phyloP scores from a whole-genome alignment of 164 flowering plant genomes.

The Tetrastigma voinierianum region DNA sequence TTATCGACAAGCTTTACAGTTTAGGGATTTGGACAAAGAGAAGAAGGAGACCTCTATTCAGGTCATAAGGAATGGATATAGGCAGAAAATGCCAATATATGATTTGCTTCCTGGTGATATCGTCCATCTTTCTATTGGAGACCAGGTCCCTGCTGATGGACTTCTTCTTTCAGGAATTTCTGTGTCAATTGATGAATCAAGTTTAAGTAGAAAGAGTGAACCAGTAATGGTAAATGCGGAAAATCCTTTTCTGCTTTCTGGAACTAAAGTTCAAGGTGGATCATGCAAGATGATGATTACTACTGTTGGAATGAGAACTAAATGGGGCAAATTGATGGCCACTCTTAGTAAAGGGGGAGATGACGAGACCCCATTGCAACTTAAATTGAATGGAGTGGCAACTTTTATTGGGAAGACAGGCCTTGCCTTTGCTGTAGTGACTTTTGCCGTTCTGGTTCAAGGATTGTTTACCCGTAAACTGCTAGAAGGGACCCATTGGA shows the following conservation, averaged over 20 bases:
- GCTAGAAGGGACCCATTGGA: constrained; percentile 44
- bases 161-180: constrained; percentile 75
- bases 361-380: constrained; percentile 86
- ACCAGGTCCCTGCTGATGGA: constrained; percentile 87
- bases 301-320: constrained; percentile 87
- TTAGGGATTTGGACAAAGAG: constrained; percentile 81
- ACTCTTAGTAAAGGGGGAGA: constrained; percentile 87
- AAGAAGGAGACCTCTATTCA: constrained; percentile 74
- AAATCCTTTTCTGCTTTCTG: constrained; percentile 68
- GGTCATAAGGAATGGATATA: constrained; percentile 68
- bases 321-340: constrained; percentile 89
- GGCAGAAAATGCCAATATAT: constrained; percentile 73
- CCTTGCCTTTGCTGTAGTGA: constrained; percentile 70
- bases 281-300: constrained; percentile 79
- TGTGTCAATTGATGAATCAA: constrained; percentile 67
- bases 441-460: constrained; percentile 77
- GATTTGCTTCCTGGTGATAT: constrained; percentile 79
- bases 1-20: constrained; percentile 81
- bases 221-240: constrained; percentile 55
- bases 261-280: constrained; percentile 79
- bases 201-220: constrained; percentile 81
- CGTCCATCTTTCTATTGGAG: constrained; percentile 75
- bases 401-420: constrained; percentile 83
- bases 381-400: constrained; percentile 83
- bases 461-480: constrained; percentile 49